These are phyloP conservation scores for Pseudocercospora vitis DNA, from an alignment of 2,329 filamentous ascomycete genomes.

Conservation along the genomic window DNA sequence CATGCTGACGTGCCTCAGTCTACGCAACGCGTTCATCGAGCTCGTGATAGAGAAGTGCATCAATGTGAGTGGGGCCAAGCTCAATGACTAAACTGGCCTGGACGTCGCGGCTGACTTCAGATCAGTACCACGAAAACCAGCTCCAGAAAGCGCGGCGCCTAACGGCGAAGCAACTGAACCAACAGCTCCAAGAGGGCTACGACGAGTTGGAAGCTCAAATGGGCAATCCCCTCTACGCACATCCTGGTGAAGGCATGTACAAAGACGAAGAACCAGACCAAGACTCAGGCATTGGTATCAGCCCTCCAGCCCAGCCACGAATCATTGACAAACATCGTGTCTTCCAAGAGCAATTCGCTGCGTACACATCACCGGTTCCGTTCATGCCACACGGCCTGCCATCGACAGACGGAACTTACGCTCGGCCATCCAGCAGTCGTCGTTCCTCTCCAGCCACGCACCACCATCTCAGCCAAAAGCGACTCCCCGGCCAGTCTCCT, in stretches of 20 bases:
- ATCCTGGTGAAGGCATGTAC: background rate
- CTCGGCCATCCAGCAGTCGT: slow-evolving; percentile 5
- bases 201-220: background rate
- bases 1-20: slow-evolving; percentile 13
- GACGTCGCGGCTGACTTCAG: background rate
- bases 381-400: slow-evolving; percentile 9
- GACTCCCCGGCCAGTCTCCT: background rate
- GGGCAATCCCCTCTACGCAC: background rate
- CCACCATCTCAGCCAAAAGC: background rate
- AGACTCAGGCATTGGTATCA: slow-evolving; percentile 4
- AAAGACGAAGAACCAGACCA: slow-evolving; percentile 1
- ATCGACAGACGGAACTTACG: slow-evolving; percentile 6
- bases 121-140: slow-evolving; percentile 22
- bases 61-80: slow-evolving; percentile 1
- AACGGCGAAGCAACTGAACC: slow-evolving; percentile 12
- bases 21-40: slow-evolving; percentile 19
- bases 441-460: background rate
- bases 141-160: slow-evolving; percentile 20
- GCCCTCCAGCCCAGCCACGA: slow-evolving; percentile 5
- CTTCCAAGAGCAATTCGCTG: slow-evolving; percentile 19
- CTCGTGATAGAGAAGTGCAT: slow-evolving; percentile 23
- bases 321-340: slow-evolving; percentile 8
- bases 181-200: slow-evolving; percentile 8
- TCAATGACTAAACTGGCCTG: background rate
- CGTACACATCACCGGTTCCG: slow-evolving; percentile 17